Conservation (phyloP, 129 eudicot genomes). For the Smallanthus sonchifolius region DNA sequence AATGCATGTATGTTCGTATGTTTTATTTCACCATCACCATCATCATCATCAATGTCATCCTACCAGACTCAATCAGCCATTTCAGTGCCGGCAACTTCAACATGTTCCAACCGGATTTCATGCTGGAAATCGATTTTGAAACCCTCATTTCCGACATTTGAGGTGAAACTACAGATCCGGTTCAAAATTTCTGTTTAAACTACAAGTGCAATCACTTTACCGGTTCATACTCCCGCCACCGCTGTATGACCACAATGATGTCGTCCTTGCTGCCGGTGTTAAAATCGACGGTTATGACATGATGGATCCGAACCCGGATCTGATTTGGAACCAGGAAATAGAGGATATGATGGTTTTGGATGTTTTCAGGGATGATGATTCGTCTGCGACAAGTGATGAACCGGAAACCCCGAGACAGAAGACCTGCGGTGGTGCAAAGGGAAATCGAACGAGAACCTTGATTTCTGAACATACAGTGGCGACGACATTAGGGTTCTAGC, state of each 20-base stretch:
- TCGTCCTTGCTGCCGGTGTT: not conserved
- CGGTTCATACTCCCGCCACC: slow-evolving; percentile 19
- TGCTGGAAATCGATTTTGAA: slow-evolving; percentile 45
- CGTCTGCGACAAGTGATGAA: slow-evolving; percentile 27
- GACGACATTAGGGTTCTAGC: too few species aligned
- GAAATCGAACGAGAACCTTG: slow-evolving; percentile 65
- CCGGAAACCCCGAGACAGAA: slow-evolving; percentile 11
- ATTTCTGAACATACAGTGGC: slow-evolving; percentile 65
- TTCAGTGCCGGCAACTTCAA: slow-evolving; percentile 11
- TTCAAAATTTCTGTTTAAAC: slow-evolving; percentile 20
- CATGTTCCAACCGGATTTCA: slow-evolving; percentile 38
- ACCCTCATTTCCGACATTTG: slow-evolving; percentile 47
- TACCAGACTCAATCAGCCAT: slow-evolving; percentile 15
- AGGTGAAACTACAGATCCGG: slow-evolving; percentile 36
- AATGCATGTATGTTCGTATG: not conserved
- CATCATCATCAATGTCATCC: not conserved
- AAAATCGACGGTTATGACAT: slow-evolving; percentile 1
- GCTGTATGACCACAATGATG: not conserved
- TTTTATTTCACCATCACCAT: not conserved
- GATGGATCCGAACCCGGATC: slow-evolving; percentile 17
- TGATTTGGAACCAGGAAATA: slow-evolving; percentile 1
- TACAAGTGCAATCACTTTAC: slow-evolving; percentile 36
- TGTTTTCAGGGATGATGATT: slow-evolving; percentile 34
- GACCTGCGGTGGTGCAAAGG: slow-evolving; percentile 28
- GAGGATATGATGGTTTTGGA: slow-evolving; percentile 23